These are phyloP conservation scores for Saprolegnia parasitica DNA, from an alignment of 352 stramenopile genomes.

Conservation along the genomic window DNA sequence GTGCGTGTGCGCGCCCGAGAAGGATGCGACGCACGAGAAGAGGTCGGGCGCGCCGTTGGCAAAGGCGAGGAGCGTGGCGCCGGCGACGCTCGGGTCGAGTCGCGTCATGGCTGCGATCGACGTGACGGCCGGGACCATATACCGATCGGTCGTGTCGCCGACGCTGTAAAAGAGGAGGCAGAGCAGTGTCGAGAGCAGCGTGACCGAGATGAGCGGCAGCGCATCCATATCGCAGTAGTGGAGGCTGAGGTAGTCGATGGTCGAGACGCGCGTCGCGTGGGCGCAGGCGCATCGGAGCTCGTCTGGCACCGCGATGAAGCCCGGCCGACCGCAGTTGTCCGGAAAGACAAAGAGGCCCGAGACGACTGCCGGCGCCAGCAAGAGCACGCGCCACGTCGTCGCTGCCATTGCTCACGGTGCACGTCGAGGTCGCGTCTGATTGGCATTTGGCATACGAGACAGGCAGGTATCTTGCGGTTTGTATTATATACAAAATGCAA, in stretches of 20 bases:
- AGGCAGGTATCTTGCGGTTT: background rate
- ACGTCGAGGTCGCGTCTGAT: too few relatives aligned
- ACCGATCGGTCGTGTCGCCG: slow-evolving; percentile 22
- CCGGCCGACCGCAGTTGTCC: slow-evolving; percentile 11
- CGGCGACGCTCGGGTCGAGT: slow-evolving; percentile 21
- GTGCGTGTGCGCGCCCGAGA: slow-evolving; percentile 18
- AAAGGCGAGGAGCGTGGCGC: slow-evolving; percentile 24
- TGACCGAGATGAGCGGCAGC: background rate
- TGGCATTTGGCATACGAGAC: background rate
- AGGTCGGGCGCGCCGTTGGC: slow-evolving; percentile 26
- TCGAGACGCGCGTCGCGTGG: slow-evolving; percentile 10
- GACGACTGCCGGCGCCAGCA: background rate
- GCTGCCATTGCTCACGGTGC: too few relatives aligned
- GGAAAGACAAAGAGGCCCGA: slow-evolving; percentile 20
- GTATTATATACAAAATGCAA: slow-evolving; percentile 6
- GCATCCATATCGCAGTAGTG: slow-evolving; percentile 25
- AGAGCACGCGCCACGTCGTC: too few relatives aligned
- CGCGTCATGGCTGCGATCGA: slow-evolving; percentile 11
- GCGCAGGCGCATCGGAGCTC: slow-evolving; percentile 16
- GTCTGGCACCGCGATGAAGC: slow-evolving; percentile 7
- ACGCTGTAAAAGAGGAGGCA: slow-evolving; percentile 26
- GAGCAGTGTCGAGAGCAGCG: slow-evolving; percentile 11
- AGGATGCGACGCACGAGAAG: slow-evolving; percentile 24
- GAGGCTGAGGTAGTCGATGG: slow-evolving; percentile 9
- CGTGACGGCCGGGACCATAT: slow-evolving; percentile 25